A percentile compares a stretch with the other conserved stretches of the same genome.
Evolutionary conservation across 441 rosid genomes (phyloP).

Genomic region (Populus trichocarpa): DNA sequence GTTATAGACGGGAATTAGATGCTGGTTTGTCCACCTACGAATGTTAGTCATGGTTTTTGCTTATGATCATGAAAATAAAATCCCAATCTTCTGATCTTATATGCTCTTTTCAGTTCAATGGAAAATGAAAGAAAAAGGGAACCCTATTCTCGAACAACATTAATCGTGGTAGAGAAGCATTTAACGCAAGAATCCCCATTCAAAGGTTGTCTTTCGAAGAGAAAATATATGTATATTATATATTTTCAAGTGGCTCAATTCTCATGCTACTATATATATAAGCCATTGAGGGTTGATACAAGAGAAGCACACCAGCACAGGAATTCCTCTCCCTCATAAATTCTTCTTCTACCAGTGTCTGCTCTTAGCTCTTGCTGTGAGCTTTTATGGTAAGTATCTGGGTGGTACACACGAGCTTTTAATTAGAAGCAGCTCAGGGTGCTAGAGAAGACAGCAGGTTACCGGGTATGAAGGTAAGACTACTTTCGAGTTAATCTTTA

Average conservation of each 20-base stretch:
- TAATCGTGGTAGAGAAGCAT: conserved; percentile 37
- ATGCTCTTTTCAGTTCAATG: neutral
- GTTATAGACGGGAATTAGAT: conserved; percentile 33
- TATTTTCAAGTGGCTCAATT: neutral
- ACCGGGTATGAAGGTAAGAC: conserved; percentile 13
- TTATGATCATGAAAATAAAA: conserved; percentile 2
- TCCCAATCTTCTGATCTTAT: neutral
- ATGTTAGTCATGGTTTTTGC: conserved; percentile 10
- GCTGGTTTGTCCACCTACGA: conserved; percentile 22
- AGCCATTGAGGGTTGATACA: conserved; percentile 7
- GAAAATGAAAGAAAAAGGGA: conserved; percentile 20
- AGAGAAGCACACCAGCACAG: conserved; percentile 5
- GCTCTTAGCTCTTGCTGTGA: no score
- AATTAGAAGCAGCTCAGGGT: no score
- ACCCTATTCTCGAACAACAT: conserved; percentile 39
- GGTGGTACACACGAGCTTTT: neutral
- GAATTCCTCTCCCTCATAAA: neutral
- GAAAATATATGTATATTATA: neutral
- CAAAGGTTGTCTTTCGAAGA: conserved; percentile 23
- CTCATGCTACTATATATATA: conserved; percentile 35
- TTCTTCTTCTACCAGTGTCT: no score
- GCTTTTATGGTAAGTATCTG: neutral
- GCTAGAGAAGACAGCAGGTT: neutral
- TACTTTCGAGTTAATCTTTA: neutral
- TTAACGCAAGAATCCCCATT: conserved; percentile 23